phyloP scores from a whole-genome alignment of 2,329 filamentous ascomycete genomes.

The Trichoderma atroviride region DNA sequence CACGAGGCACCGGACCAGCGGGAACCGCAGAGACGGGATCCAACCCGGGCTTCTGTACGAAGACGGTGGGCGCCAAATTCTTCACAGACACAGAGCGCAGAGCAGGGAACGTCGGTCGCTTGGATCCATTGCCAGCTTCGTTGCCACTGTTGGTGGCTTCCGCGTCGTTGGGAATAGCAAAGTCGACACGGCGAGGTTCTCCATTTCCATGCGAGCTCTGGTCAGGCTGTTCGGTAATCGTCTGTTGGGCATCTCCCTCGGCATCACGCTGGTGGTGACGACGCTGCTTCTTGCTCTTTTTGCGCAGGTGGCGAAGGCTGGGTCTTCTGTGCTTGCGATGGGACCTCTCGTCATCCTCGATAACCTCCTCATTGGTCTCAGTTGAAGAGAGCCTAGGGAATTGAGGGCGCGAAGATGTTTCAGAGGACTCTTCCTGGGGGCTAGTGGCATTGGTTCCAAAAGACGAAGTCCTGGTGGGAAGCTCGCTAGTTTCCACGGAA shows the following conservation, averaged over 20 bases:
- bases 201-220: conserved; percentile 34
- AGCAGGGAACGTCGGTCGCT: conserved; percentile 42
- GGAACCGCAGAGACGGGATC: conserved; percentile 35
- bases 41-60: conserved; percentile 51
- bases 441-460: conserved; percentile 43
- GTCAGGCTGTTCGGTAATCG: conserved; percentile 36
- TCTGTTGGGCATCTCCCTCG: conserved; percentile 35
- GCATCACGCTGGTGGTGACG: conserved; percentile 37
- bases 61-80: conserved; percentile 72
- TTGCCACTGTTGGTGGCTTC: conserved; percentile 36
- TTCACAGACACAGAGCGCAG: conserved; percentile 66
- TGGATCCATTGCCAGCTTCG: conserved; percentile 34
- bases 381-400: conserved; percentile 43
- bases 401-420: conserved; percentile 43
- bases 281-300: conserved; percentile 51
- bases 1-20: conserved; percentile 55
- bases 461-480: conserved; percentile 46
- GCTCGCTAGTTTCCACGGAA: conserved; percentile 61
- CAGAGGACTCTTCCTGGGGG: conserved; percentile 44
- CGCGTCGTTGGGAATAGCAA: conserved; percentile 46
- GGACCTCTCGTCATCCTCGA: conserved; percentile 48
- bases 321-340: conserved; percentile 41
- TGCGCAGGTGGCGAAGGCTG: conserved; percentile 42
- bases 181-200: conserved; percentile 61
- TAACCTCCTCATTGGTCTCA: conserved; percentile 48